phyloP scores from a whole-genome alignment of 2,329 filamentous ascomycete species.

The Fusarium sambucinum region DNA sequence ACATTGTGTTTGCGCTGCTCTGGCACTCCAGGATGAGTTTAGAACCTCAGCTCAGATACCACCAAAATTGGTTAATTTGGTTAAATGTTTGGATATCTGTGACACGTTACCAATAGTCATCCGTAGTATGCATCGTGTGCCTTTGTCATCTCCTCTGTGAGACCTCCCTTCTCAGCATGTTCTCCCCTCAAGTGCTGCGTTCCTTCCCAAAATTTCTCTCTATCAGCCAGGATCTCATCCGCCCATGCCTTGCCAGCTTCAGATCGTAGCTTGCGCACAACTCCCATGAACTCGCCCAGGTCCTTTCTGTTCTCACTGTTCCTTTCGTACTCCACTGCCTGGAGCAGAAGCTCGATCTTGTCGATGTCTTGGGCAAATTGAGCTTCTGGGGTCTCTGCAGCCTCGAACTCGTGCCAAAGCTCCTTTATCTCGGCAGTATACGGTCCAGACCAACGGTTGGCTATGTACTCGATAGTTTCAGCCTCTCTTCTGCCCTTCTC shows the following conservation, averaged over 20 bases:
- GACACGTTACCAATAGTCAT: background rate
- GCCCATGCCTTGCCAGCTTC: constrained; percentile 86
- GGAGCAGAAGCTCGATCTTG: constrained; percentile 93
- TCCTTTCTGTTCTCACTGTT: constrained; percentile 73
- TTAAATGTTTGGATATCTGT: background rate
- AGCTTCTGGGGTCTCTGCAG: constrained; percentile 82
- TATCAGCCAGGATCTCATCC: constrained; percentile 78
- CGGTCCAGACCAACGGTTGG: constrained; percentile 73
- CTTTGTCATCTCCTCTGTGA: constrained; percentile 48
- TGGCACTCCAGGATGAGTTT: background rate
- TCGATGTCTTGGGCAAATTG: constrained; percentile 96
- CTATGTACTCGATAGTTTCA: constrained; percentile 91
- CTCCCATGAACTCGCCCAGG: constrained; percentile 86
- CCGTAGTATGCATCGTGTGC: constrained; percentile 41
- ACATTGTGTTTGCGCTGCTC: background rate
- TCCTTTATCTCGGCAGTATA: constrained; percentile 77
- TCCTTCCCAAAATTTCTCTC: constrained; percentile 76
- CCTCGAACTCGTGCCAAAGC: constrained; percentile 96
- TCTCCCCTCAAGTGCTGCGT: constrained; percentile 62
- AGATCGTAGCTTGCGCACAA: constrained; percentile 77
- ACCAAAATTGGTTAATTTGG: background rate
- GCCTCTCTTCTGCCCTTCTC: constrained; percentile 91
- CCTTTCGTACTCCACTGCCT: constrained; percentile 97
- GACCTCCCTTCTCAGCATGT: constrained; percentile 55
- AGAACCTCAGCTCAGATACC: background rate